Evolutionary conservation across 1,284 basidiomycete species (phyloP).

Genomic region (Rhodofomes roseus): DNA sequence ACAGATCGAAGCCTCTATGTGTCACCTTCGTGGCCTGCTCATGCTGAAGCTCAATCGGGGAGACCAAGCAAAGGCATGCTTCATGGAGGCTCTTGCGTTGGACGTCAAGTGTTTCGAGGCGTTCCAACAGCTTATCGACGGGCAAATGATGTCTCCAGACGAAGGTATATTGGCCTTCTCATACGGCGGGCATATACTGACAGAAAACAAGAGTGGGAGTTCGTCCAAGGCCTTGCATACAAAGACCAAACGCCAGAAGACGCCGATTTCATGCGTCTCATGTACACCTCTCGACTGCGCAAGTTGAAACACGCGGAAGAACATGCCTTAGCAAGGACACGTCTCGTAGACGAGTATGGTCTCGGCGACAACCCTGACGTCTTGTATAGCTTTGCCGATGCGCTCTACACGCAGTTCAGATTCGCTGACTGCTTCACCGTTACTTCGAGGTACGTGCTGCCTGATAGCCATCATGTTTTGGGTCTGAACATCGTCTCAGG

Average conservation of each 20-base stretch:
- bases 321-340: constrained; percentile 71
- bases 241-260: constrained; percentile 83
- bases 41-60: constrained; percentile 92
- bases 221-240: constrained; percentile 84
- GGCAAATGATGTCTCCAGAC: constrained; percentile 90
- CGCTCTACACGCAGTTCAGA: constrained; percentile 82
- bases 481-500: constrained; percentile 35
- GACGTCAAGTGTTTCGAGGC: constrained; percentile 99
- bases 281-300: constrained; percentile 88
- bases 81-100: constrained; percentile 90
- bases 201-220: constrained; percentile 81
- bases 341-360: constrained; percentile 74
- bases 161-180: constrained; percentile 64
- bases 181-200: constrained; percentile 3
- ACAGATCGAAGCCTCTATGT: constrained; percentile 93
- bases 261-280: constrained; percentile 84
- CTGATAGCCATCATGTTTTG: no score
- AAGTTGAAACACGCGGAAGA: constrained; percentile 87
- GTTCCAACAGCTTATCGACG: constrained; percentile 86
- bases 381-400: constrained; percentile 88
- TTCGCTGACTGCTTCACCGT: constrained; percentile 94
- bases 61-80: constrained; percentile 87
- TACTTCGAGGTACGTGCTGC: constrained; percentile 63
- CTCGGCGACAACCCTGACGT: constrained; percentile 91
- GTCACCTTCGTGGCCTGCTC: constrained; percentile 87